A percentile compares a stretch with the other conserved stretches of the same genome.
Conservation (phyloP, 2,329 filamentous ascomycete genomes). For the Exophiala xenobiotica region DNA sequence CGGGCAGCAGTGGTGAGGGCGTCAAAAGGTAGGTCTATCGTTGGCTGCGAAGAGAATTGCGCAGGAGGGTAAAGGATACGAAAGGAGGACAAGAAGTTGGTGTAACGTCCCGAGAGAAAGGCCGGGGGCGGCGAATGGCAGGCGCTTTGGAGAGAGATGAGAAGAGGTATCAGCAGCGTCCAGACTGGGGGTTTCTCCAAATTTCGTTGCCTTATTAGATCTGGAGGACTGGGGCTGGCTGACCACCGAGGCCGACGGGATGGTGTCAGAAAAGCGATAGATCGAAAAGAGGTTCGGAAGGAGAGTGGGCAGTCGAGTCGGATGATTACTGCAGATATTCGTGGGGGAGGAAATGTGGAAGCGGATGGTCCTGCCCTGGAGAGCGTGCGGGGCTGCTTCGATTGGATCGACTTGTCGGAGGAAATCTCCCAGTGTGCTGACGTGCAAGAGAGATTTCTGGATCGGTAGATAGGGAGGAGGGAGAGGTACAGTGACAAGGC, state of each 20-base stretch:
- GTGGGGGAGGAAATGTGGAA: neutral
- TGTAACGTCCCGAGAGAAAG: constrained; percentile 12
- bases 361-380: neutral
- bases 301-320: neutral
- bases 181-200: constrained; percentile 9
- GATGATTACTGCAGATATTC: neutral
- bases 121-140: constrained; percentile 10
- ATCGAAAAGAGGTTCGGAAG: neutral
- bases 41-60: neutral
- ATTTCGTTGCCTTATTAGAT: neutral
- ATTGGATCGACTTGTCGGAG: neutral
- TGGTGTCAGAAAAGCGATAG: neutral
- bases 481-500: no score
- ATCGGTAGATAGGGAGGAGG: no score
- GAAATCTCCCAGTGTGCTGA: no score
- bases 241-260: neutral
- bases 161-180: constrained; percentile 4
- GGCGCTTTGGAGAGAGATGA: constrained; percentile 5
- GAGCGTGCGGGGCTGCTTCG: neutral
- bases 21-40: neutral
- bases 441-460: no score
- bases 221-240: constrained; percentile 1
- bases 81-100: constrained; percentile 3
- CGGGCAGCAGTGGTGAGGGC: neutral
- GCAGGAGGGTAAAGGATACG: constrained; percentile 3